Evolutionary conservation across 805 yeast species (phyloP), one percentile per base, ranked within the genome.

Genomic region (Wickerhamomyces rabaulensis): DNA sequence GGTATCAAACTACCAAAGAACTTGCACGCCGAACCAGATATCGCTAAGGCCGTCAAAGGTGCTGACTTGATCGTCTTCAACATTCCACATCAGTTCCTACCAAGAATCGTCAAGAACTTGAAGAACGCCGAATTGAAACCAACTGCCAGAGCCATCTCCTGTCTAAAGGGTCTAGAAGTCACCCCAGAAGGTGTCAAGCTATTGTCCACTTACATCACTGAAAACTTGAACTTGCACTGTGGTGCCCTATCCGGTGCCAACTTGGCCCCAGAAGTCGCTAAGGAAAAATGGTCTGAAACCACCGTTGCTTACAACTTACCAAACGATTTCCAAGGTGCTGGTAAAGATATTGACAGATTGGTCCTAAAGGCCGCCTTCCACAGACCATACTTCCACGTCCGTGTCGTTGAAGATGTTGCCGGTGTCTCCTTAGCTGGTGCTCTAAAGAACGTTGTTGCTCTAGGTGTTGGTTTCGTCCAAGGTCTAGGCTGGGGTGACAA

Each of bases 401-500:
- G 87, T 62, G 95, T 92, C 49, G 79, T 89, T 49, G 82, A 82
- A 50, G 99, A 94, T 66, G 95, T 92, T 47, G 95, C 95, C 21
- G 99, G 99, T 65, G 94, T 90, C 48, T 88, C 97, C 2, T 79
- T 94, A 51, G 95, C 96, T 39, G 99, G 99, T 64, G 99, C 99
- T 10, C 78, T 94, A 68, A 94, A 94, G 74, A 94, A 94, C 70
- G 87, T 94, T 44, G 92, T 92, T 52, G 99, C 99, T 33, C 74
- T 90, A 62, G 95, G 96, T 53, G 97, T 95, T 51, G 99, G 99
- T 47, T 87, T 94, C 64, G 98, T 92, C 52, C 96, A 89, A 69
- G 99, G 99, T 58, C 77, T 87, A 53, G 96, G 95, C 53, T 94
- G 99, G 99, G 99, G 99, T 67, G 96, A 90, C 69, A 94, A 94